These are phyloP conservation scores for Quambalaria eucalypti DNA, from an alignment of 1,284 basidiomycete species.

Conservation along the genomic window DNA sequence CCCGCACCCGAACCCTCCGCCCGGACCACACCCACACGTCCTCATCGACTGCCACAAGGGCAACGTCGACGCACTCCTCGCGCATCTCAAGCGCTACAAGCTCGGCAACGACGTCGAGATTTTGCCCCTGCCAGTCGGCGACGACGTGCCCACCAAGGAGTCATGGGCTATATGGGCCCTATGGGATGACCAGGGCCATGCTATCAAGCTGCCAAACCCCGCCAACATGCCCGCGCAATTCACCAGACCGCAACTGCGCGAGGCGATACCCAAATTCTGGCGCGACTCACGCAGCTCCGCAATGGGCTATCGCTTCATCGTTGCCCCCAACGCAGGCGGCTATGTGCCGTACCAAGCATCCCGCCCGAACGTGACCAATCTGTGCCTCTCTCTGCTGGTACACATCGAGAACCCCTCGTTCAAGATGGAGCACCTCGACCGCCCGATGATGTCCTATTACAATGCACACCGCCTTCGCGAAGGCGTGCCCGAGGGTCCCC, in stretches of 20 bases:
- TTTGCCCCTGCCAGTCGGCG: conserved; percentile 51
- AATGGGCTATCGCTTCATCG: conserved; percentile 30
- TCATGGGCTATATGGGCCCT: background rate
- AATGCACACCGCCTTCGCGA: conserved; percentile 67
- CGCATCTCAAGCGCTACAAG: conserved; percentile 71
- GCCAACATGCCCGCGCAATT: too few relatives aligned
- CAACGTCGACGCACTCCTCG: conserved; percentile 49
- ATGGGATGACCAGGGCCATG: background rate
- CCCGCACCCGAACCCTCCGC: conserved; percentile 47
- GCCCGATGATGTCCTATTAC: conserved; percentile 50
- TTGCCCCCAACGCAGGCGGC: too few relatives aligned
- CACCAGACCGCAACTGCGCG: too few relatives aligned
- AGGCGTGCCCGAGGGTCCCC: conserved; percentile 77
- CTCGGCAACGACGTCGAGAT: conserved; percentile 81
- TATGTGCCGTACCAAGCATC: too few relatives aligned
- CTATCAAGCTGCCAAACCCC: background rate
- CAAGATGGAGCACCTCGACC: background rate
- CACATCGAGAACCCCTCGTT: background rate
- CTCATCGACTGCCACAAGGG: background rate
- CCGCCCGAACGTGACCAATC: too few relatives aligned
- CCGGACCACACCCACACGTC: conserved; percentile 43
- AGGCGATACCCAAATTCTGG: too few relatives aligned
- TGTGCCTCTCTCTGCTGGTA: background rate
- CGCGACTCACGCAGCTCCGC: conserved; percentile 21
- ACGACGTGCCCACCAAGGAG: too few relatives aligned